Evolutionary conservation across 495 filamentous ascomycete genomes (phyloP).

Genomic region (Lentithecium fluviatile): DNA sequence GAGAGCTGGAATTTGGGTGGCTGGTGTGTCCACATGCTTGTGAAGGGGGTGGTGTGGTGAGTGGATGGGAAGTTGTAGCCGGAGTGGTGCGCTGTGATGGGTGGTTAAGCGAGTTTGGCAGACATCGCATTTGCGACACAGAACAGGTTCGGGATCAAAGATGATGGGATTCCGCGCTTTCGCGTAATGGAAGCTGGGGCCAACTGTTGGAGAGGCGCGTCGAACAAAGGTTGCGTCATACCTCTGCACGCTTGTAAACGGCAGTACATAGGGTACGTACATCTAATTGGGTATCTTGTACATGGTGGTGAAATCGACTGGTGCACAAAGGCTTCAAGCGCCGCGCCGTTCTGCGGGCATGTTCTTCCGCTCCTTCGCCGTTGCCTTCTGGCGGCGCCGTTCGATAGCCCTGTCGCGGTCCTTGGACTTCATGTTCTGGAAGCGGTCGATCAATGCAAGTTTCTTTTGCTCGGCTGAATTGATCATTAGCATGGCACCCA

Average conservation of each 20-base stretch:
- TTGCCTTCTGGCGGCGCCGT: constrained; percentile 78
- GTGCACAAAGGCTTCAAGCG: background rate
- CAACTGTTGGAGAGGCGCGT: too few species aligned
- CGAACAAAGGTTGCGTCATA: too few species aligned
- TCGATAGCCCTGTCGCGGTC: constrained; percentile 79
- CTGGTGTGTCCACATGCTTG: background rate
- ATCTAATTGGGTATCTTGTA: background rate
- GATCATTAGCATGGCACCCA: constrained; percentile 7
- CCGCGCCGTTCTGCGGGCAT: constrained; percentile 62
- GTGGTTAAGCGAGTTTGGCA: too few species aligned
- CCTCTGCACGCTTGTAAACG: too few species aligned
- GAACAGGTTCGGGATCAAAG: too few species aligned
- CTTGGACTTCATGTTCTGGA: constrained; percentile 72
- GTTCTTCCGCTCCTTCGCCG: constrained; percentile 74
- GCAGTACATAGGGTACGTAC: background rate
- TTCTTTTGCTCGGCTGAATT: constrained; percentile 74
- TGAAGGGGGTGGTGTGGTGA: constrained; percentile 1
- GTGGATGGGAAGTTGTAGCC: constrained; percentile 7
- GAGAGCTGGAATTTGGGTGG: background rate
- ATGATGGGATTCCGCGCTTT: too few species aligned
- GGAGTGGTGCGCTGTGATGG: background rate
- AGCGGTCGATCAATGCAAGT: constrained; percentile 72
- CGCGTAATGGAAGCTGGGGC: too few species aligned
- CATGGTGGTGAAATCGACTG: background rate
- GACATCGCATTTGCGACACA: too few species aligned